phyloP scores from a whole-genome alignment of 1,284 basidiomycete species.

The Porogramme epimiltina region DNA sequence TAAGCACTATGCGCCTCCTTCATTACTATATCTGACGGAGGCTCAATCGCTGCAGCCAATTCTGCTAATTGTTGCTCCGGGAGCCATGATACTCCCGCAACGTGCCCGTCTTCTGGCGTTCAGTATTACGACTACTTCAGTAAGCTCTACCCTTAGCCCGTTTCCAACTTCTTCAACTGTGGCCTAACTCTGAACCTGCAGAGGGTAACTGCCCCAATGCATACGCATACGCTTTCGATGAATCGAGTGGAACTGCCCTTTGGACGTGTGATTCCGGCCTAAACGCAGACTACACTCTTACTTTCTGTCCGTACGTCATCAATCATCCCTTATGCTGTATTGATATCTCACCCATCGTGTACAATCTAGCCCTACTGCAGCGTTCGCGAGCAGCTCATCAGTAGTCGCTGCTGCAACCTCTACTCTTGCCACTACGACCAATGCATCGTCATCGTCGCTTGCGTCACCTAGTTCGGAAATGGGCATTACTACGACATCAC shows the following conservation, averaged over 20 bases:
- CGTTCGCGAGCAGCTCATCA: no score
- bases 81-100: conserved; percentile 38
- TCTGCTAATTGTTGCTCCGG: conserved; percentile 48
- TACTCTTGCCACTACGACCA: no score
- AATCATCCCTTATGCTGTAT: no score
- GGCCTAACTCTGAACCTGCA: conserved; percentile 15
- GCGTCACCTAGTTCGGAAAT: no score
- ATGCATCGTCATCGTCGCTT: no score
- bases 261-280: conserved; percentile 43
- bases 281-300: conserved; percentile 48
- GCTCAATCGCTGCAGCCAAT: conserved; percentile 26
- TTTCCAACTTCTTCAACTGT: no score
- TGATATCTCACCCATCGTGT: no score
- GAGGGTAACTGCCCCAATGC: conserved; percentile 49
- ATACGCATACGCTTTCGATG: conserved; percentile 55
- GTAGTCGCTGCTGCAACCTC: no score
- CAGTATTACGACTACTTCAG: conserved; percentile 40
- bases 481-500: no score
- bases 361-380: no score
- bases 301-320: conserved; percentile 50
- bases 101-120: conserved; percentile 45
- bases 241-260: conserved; percentile 47
- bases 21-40: neutral
- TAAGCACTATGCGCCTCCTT: conserved; percentile 12
- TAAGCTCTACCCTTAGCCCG: conserved; percentile 8